Base-by-base conservation (phyloP, 1,284 basidiomycete genomes). In the Cryptococcus sp. region DNA sequence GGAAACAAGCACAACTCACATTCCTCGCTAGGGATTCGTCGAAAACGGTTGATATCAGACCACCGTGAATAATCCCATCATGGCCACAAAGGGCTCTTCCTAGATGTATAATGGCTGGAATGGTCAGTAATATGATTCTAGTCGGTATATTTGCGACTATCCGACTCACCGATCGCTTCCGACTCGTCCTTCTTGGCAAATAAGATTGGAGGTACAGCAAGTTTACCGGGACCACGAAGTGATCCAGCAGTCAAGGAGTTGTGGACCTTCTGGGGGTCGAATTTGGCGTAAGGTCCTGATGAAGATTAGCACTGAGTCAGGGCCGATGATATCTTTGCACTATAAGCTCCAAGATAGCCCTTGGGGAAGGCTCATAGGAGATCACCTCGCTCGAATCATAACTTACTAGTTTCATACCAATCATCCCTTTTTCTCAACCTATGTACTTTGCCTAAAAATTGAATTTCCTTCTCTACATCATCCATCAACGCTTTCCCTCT, bases 21-120 rank as follows among this genome's bases (percentile, higher is more conserved):
- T 86, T 87, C 57, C 94, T 79, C 0, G 85, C 93, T 43, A 97
- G 74, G 2, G 82, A 82, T 79, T 98, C 94, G 66, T 98, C 94
- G 56, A 95, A 78, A 4, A 98, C 77, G 0, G 92, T 97, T 33
- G 92, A 90, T 31, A 97, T 79, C 58, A 98, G 72, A 1, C 95
- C 95, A 0, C 95, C 95, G 71, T 98, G 95, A 2, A 97, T 79
- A 61, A 98, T 90, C 0, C 93, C 93, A 73, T 95, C 91, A 66
- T 95, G 91, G 2, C 90, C 75, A 69, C 94, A 97, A 50, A 98
- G 67, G 4, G 86, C 86, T 38, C 88, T 78, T 1, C 95, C 94
- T 6, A 96, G 80, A 70, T 97, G 94, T 1, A 91, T 58, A 57
- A 96, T 78, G 11, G 84, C 80, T 56, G 49, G 30, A 10, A 23